Evolutionary conservation across 768 basidiomycete genomes (phyloP).

Genomic region (Leccinellum rugosiceps): DNA sequence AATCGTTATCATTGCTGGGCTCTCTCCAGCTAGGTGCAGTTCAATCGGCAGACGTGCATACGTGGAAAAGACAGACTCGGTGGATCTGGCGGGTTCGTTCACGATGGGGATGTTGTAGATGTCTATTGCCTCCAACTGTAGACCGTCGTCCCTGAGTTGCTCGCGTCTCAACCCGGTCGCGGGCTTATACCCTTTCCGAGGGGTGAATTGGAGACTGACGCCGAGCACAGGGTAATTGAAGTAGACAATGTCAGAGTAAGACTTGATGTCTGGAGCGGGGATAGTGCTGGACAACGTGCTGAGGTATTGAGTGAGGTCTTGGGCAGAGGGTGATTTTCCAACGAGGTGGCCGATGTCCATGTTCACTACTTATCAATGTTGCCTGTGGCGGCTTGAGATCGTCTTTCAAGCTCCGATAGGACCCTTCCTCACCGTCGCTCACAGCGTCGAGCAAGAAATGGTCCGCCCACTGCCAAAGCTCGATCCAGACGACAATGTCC

Average conservation of each 20-base stretch:
- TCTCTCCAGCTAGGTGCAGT: constrained; percentile 38
- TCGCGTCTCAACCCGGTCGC: constrained; percentile 41
- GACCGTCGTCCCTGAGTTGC: constrained; percentile 47
- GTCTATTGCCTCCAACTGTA: constrained; percentile 71
- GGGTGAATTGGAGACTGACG: constrained; percentile 75
- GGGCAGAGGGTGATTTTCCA: constrained; percentile 49
- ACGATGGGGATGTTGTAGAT: constrained; percentile 64
- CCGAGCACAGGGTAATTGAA: constrained; percentile 81
- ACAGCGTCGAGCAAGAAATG: constrained; percentile 15
- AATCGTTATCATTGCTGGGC: constrained; percentile 43
- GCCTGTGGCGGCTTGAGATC: background rate
- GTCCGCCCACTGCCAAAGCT: constrained; percentile 19
- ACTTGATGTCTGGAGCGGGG: constrained; percentile 60
- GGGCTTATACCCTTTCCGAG: constrained; percentile 62
- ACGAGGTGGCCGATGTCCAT: constrained; percentile 40
- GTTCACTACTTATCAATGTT: background rate
- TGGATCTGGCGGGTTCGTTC: constrained; percentile 38
- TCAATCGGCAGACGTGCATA: constrained; percentile 55
- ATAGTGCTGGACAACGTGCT: constrained; percentile 27
- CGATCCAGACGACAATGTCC: constrained; percentile 15
- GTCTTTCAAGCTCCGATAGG: constrained; percentile 23
- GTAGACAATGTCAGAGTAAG: constrained; percentile 82
- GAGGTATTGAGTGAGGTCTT: constrained; percentile 43
- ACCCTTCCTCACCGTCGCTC: constrained; percentile 6
- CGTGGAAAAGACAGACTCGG: constrained; percentile 54